Conservation (phyloP, 768 basidiomycete species). For the Mycena venus region DNA sequence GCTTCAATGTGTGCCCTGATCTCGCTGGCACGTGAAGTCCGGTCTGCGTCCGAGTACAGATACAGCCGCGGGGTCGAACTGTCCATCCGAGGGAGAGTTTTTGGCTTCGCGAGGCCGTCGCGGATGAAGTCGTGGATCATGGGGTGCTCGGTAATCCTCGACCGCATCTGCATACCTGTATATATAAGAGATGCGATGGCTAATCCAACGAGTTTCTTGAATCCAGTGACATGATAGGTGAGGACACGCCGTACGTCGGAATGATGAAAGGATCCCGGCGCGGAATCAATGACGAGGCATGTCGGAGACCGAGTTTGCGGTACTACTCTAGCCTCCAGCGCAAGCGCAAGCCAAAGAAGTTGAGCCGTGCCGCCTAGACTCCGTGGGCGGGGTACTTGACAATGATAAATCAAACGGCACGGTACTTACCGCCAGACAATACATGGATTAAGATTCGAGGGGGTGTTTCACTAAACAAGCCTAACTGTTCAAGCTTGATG, state of each 20-base stretch:
- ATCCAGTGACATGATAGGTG: neutral
- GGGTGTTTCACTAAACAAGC: neutral
- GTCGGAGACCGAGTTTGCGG: neutral
- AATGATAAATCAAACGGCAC: neutral
- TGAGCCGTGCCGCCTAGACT: neutral
- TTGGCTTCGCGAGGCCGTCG: neutral
- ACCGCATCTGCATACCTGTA: neutral
- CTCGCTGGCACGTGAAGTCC: neutral
- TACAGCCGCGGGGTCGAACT: neutral
- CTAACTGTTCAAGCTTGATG: neutral
- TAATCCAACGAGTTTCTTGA: neutral
- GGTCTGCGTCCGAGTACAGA: slow-evolving; percentile 14
- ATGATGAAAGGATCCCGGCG: neutral
- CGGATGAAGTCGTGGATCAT: neutral
- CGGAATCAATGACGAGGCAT: slow-evolving; percentile 4
- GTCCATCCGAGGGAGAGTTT: neutral
- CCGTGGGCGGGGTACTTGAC: neutral
- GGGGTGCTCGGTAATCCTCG: neutral
- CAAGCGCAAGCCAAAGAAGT: slow-evolving; percentile 10
- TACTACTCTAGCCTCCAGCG: neutral
- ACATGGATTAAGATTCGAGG: slow-evolving; percentile 1
- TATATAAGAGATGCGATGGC: neutral
- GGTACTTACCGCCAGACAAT: neutral
- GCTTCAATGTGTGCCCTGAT: neutral
- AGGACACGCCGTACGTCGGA: neutral